Conservation (phyloP, 345 rosid genomes). For the Eucalyptus sp. region DNA sequence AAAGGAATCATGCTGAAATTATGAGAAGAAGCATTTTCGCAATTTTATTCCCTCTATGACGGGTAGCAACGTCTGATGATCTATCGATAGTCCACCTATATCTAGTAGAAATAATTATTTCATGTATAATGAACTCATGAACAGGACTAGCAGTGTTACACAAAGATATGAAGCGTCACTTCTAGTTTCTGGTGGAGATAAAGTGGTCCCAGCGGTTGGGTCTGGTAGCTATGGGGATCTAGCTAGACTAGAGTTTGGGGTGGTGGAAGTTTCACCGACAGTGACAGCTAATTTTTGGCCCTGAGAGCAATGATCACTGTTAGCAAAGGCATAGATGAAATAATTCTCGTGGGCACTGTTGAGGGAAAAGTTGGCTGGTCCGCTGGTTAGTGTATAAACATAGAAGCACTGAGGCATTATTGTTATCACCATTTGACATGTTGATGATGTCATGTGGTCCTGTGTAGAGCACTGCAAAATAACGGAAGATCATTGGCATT, state of each 20-base stretch:
- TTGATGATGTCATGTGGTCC: rapidly evolving
- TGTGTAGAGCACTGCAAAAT: neutral
- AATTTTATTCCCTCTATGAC: neutral
- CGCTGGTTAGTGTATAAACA: too few species aligned
- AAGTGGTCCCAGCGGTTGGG: neutral
- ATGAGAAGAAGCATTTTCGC: too few species aligned
- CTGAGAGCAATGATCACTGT: rapidly evolving
- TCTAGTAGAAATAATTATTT: too few species aligned
- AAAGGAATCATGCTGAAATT: neutral
- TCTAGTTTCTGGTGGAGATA: rapidly evolving
- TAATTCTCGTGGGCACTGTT: rapidly evolving
- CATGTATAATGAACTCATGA: neutral
- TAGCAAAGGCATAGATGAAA: rapidly evolving
- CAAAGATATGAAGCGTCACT: neutral
- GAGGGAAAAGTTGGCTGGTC: too few species aligned
- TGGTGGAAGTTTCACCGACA: rapidly evolving
- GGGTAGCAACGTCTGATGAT: neutral
- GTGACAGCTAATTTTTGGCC: neutral
- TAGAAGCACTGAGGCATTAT: neutral
- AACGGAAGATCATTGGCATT: neutral
- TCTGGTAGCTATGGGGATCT: neutral
- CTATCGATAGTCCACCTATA: neutral
- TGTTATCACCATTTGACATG: neutral
- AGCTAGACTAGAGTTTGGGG: neutral
- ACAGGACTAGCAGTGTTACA: neutral